Percentiles rank a stretch among this genome's conserved stretches.
Evolutionary conservation across 2,329 filamentous ascomycete species (phyloP).

Genomic region (Thyridium curvatum): DNA sequence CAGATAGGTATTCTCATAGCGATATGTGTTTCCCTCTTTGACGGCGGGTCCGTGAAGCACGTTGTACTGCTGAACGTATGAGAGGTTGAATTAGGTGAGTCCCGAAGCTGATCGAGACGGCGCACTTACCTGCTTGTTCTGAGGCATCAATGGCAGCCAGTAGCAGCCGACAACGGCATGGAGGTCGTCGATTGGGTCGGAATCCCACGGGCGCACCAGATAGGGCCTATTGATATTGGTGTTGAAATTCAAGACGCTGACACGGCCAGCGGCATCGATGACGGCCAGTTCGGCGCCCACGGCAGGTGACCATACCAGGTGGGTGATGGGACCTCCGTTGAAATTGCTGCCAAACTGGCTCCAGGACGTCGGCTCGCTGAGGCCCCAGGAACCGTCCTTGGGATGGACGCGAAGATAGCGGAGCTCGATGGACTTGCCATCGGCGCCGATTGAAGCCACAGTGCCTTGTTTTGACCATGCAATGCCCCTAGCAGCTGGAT

Average conservation of each 20-base stretch:
- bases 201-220: slow-evolving; percentile 52
- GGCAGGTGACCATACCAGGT: slow-evolving; percentile 74
- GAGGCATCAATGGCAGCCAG: slow-evolving; percentile 65
- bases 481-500: slow-evolving; percentile 53
- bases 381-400: slow-evolving; percentile 65
- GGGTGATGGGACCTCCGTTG: slow-evolving; percentile 62
- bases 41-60: slow-evolving; percentile 54
- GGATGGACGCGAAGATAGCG: slow-evolving; percentile 65
- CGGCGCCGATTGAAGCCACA: slow-evolving; percentile 72
- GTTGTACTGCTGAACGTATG: slow-evolving; percentile 29
- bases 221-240: slow-evolving; percentile 69
- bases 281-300: slow-evolving; percentile 75
- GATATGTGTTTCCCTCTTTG: slow-evolving; percentile 58
- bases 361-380: slow-evolving; percentile 65
- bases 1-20: slow-evolving; percentile 60
- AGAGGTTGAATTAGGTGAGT: not conserved
- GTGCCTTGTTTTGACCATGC: slow-evolving; percentile 85
- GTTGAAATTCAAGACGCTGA: slow-evolving; percentile 67
- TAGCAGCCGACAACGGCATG: slow-evolving; percentile 75
- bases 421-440: slow-evolving; percentile 65
- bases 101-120: not conserved
- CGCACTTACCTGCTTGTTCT: slow-evolving; percentile 31
- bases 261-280: slow-evolving; percentile 71
- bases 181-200: slow-evolving; percentile 68
- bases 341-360: slow-evolving; percentile 54